These are phyloP conservation scores for Bonia amplexicaulis DNA, from an alignment of 176 grass and related monocot genomes.

Conservation along the genomic window DNA sequence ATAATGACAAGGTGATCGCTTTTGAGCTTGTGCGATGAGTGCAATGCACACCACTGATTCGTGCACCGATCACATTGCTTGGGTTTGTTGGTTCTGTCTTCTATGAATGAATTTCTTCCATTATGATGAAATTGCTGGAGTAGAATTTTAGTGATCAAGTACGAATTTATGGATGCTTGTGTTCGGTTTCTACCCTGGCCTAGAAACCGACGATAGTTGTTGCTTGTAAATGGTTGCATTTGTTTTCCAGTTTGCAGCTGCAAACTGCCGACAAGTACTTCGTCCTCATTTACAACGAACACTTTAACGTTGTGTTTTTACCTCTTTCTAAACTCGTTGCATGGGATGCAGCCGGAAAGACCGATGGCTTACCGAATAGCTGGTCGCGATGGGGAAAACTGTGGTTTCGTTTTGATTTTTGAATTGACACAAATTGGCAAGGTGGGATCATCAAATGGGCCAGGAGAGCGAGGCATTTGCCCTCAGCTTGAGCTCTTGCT, in stretches of 20 bases:
- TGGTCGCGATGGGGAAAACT: too few relatives aligned
- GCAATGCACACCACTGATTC: background rate
- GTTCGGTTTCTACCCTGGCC: background rate
- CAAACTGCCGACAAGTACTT: background rate
- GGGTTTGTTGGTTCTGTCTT: background rate
- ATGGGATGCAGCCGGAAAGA: background rate
- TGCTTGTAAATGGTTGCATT: background rate
- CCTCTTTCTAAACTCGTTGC: background rate
- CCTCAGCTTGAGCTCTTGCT: background rate
- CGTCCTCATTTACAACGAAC: background rate
- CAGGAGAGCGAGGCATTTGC: background rate
- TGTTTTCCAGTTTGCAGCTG: background rate
- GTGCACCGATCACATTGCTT: background rate
- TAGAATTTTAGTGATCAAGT: background rate
- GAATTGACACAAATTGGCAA: too few relatives aligned
- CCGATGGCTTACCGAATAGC: too few relatives aligned
- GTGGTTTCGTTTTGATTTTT: too few relatives aligned
- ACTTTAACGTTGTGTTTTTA: background rate
- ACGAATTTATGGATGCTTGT: background rate
- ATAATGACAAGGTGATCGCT: background rate
- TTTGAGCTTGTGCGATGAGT: background rate
- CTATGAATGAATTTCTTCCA: background rate
- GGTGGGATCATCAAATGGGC: too few relatives aligned
- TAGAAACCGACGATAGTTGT: background rate
- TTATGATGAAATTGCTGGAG: background rate